phyloP scores from a whole-genome alignment of 129 eudicot species.

The Tagetes patula region DNA sequence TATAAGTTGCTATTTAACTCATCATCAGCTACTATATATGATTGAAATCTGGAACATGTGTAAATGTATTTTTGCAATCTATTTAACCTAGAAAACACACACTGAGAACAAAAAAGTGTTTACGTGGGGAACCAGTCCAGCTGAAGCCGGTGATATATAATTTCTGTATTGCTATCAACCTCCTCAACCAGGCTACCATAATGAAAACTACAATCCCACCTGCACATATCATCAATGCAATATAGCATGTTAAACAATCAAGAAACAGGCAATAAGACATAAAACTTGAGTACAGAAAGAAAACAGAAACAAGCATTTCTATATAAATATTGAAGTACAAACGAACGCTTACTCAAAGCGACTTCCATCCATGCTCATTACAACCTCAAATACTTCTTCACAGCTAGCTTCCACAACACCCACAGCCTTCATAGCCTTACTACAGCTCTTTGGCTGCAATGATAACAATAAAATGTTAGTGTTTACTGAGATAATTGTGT shows the following conservation, averaged over 20 bases:
- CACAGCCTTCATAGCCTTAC: constrained; percentile 99
- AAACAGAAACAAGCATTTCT: background rate
- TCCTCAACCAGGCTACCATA: constrained; percentile 97
- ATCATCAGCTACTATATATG: background rate
- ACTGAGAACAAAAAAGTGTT: constrained; percentile 16
- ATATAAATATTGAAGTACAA: background rate
- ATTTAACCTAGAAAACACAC: constrained; percentile 18
- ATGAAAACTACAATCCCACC: constrained; percentile 99
- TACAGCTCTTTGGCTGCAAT: constrained; percentile 95
- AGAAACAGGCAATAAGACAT: constrained; percentile 7
- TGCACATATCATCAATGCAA: constrained; percentile 33
- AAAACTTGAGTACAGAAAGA: constrained; percentile 3
- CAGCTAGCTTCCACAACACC: constrained; percentile 99
- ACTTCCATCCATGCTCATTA: constrained; percentile 98
- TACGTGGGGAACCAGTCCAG: constrained; percentile 98
- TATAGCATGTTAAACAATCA: constrained; percentile 18
- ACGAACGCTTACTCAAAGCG: constrained; percentile 79
- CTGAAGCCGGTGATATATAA: constrained; percentile 88
- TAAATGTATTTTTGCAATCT: constrained; percentile 18
- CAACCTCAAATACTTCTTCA: constrained; percentile 96
- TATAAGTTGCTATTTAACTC: background rate
- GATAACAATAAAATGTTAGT: constrained; percentile 8
- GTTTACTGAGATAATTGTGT: too few relatives aligned
- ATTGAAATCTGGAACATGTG: constrained; percentile 3
- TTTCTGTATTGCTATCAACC: constrained; percentile 98